phyloP scores from a whole-genome alignment of 768 basidiomycete species.

The Polyporus arcularius region DNA sequence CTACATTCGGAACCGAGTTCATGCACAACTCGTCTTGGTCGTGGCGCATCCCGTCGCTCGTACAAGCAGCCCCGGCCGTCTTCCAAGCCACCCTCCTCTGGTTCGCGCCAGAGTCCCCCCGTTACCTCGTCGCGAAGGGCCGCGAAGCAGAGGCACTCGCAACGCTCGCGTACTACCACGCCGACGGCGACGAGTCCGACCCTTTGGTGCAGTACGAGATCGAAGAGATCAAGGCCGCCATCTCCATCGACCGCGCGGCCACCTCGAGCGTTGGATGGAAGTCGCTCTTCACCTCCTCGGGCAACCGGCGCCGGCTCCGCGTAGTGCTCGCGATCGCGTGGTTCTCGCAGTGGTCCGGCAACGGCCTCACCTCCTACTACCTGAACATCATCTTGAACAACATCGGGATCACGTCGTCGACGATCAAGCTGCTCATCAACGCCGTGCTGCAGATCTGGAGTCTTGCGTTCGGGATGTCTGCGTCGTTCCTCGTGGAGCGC shows the following conservation, averaged over 20 bases:
- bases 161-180: conserved; percentile 83
- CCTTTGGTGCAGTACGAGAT: conserved; percentile 73
- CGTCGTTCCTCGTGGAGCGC: conserved; percentile 62
- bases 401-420: conserved; percentile 63
- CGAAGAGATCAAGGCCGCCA: conserved; percentile 78
- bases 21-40: conserved; percentile 62
- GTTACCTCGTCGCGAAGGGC: conserved; percentile 80
- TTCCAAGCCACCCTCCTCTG: conserved; percentile 66
- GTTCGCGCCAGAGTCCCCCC: conserved; percentile 81
- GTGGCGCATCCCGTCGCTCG: conserved; percentile 79
- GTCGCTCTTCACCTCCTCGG: conserved; percentile 62
- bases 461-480: conserved; percentile 57
- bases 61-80: conserved; percentile 71
- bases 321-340: conserved; percentile 78
- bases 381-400: conserved; percentile 69
- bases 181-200: conserved; percentile 71
- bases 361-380: conserved; percentile 84
- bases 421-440: conserved; percentile 78
- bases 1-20: conserved; percentile 78
- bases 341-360: conserved; percentile 88
- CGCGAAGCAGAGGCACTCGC: conserved; percentile 65
- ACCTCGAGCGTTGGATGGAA: conserved; percentile 66
- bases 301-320: conserved; percentile 75
- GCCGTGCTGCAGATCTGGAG: conserved; percentile 85
- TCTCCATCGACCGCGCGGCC: conserved; percentile 52